phyloP scores from a whole-genome alignment of 73 alveolate species.

The Uronychia setigera region DNA sequence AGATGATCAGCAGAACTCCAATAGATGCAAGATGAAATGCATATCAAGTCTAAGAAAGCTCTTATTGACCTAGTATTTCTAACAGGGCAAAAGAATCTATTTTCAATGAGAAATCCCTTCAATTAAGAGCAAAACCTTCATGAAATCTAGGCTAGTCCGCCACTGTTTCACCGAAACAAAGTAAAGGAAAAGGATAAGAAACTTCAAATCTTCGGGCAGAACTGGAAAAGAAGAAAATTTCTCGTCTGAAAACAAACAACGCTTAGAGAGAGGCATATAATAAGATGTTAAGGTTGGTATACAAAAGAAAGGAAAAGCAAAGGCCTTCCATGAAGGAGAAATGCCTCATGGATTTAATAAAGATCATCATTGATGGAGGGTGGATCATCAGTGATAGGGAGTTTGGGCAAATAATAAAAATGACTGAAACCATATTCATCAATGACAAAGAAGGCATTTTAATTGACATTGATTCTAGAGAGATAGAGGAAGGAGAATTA shows the following conservation, averaged over 20 bases:
- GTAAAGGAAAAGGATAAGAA: neutral
- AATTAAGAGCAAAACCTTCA: no score
- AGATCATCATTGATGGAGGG: conserved; percentile 9
- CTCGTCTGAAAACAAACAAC: neutral
- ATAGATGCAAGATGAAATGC: no score
- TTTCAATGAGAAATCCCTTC: neutral
- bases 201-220: neutral
- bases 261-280: neutral
- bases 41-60: no score
- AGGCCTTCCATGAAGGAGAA: neutral
- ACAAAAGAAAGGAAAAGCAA: neutral
- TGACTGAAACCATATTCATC: neutral
- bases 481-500: no score
- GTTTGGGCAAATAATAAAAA: neutral
- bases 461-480: no score
- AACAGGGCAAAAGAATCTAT: neutral
- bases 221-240: neutral
- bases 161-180: no score
- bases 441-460: neutral
- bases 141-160: no score
- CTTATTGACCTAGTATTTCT: no score
- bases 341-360: neutral
- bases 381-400: conserved; percentile 8
- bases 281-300: neutral
- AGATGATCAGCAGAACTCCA: no score